Evolutionary conservation across 208 protist species (phyloP), one percentile per base, ranked within the genome.

Genomic region (Histomonas meleagridis): DNA sequence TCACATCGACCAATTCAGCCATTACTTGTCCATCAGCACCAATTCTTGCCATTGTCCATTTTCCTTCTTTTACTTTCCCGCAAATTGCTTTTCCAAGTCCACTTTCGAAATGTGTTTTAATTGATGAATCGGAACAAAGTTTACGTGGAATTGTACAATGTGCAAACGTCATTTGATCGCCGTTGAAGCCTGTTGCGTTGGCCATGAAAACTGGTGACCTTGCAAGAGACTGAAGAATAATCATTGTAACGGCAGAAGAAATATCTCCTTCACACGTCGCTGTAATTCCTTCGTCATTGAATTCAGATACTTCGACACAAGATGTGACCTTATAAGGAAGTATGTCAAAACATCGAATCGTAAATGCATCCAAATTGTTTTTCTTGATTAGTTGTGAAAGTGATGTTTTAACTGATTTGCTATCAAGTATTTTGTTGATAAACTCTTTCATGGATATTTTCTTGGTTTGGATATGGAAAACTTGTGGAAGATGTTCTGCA

Each of bases 121-220:
- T 23, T 51, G 9, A n/a, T 1, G 70, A 81, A 16, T 32, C 7
- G 3, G 43, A 51, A 4, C 40, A 51, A 9, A 81, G 70, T n/a
- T 48, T 81, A 9, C 70, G 48, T 51, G 70, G 70, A 81, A 81
- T 81, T 81, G 70, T 81, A 23, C 70, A 81, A 23, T 81, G 70
- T 10, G 70, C 70, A 23, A 81, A 81, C 9, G 14, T 48, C 10
- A 9, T 46, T 51, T 48, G 9, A n/a, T 43, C 70, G n/a, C 51
- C 70, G 16, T 10, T 5, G 35, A 81, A 46, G 32, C 70, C 70
- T 51, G 70, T 81, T 48, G 70, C n/a, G 51, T 81, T 81, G 48
- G 70, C 70, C 70, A 81, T 81, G 70, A 81, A 81, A 9, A 81
- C 35, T 81, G 70, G 70, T 3, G 70, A 81, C n/a, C n/a, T 5